Base-by-base conservation (phyloP, 768 basidiomycete species). In the Agaricus sinodeliciosus region DNA sequence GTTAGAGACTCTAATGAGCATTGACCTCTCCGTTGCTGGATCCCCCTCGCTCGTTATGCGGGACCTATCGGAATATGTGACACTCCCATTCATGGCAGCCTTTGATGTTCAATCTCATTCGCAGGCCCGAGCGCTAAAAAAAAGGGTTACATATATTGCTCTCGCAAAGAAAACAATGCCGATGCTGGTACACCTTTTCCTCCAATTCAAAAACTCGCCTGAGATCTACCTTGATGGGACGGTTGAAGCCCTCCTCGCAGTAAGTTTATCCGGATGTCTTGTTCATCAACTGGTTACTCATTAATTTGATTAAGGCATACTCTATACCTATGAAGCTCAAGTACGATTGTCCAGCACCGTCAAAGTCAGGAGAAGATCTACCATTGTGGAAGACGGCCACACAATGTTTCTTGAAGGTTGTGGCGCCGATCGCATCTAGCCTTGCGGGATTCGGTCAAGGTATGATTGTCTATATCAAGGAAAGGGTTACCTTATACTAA, bases 351-450 rank as follows among this genome's bases (percentile, higher is more conserved):
- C 94, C 95, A 0, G 71, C 88, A 0, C 80, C 95, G 0, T 92
- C 87, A 37, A 93, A 86, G 63, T 91, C 82, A 62, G 92, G 90
- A 2, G 85, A 90, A 49, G 95, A 94, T 61, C 70, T 67, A 18
- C 93, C 94, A 0, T 70, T 99, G 2, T 98, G 95, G 95, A 94
- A 94, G 70, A 94, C 92, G 0, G 94, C 93, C n/a, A 92, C 88
- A 2, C 79, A 75, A 12, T 83, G 76, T 60, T 91, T 91, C 67
- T 70, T 94, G 61, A 73, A 74, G 12, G 76, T 90, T 28, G 84
- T 90, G 41, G 87, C 81, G 52, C 85, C 86, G 54, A 82, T 81
- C 58, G 72, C 78, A 1, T 56, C 64, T 22, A 78, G 77, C 51
- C 69, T 91, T 47, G 69, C 79, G 55, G 57, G 57, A 3, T 64